Conservation (phyloP, 805 yeast genomes). For the Ascoidea asiatica region DNA sequence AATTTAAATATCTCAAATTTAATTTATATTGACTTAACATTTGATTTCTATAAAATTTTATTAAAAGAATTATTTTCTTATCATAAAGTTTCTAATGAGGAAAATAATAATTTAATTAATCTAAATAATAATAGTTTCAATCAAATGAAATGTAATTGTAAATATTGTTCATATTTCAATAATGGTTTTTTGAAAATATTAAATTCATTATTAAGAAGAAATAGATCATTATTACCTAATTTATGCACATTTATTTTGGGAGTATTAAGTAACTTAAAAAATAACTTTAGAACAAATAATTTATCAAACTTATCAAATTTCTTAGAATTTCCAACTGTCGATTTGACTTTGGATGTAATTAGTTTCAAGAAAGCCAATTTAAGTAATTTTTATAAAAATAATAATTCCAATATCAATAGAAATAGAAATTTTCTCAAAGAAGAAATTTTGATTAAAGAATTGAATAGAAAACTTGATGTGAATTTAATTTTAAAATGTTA, state of each 20-base stretch:
- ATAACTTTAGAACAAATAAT: neutral
- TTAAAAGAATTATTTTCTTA: too few relatives aligned
- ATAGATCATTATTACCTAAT: neutral
- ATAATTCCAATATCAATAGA: too few relatives aligned
- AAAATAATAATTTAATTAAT: too few relatives aligned
- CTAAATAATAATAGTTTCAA: neutral
- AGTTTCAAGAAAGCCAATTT: neutral
- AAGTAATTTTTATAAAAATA: too few relatives aligned
- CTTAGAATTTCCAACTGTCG: neutral
- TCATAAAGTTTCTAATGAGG: neutral
- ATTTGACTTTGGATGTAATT: too few relatives aligned
- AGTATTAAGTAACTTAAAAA: neutral
- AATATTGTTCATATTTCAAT: neutral
- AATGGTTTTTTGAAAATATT: too few relatives aligned
- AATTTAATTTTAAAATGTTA: neutral
- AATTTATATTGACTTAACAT: neutral
- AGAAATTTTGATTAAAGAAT: too few relatives aligned
- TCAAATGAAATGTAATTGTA: neutral
- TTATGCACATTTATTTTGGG: neutral
- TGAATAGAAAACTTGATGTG: neutral
- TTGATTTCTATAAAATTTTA: neutral
- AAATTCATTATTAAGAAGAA: neutral
- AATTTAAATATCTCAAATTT: too few relatives aligned
- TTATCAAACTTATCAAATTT: neutral
- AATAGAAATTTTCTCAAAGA: too few relatives aligned